Evolutionary conservation across 371 early-diverging fungal genomes (phyloP), one percentile per base, ranked within the genome.

Genomic region (Circinella umbellata): DNA sequence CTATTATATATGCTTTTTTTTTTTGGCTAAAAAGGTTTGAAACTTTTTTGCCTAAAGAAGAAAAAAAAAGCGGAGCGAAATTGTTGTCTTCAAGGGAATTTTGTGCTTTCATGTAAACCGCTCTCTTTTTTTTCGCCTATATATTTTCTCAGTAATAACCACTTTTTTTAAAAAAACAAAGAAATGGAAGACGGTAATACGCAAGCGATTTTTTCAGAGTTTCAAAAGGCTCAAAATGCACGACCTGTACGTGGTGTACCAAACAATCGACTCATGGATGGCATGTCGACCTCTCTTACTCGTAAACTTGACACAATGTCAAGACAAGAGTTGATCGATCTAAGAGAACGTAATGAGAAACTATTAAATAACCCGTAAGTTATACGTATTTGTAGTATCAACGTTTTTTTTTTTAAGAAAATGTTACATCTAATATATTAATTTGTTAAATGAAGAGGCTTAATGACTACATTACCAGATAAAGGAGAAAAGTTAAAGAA

Each of bases 401-500:
- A 3, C 2, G 2, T 27, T 27, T 27, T 27, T 27, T 27, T 27
- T 27, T 27, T 1, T 1, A 27, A 27, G 2, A 27, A 27, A 27
- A 27, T 1, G 27, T 27, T 27, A 27, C 27, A 27, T 27, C 27
- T 42, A 42, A 42, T 42, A 42, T 42, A 59, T 36, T 34, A 15
- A 14, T 10, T 57, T n/a, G 10, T 57, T 15, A n/a, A 20, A n/a
- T 46, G 38, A 60, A 67, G 71, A 39, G 42, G 36, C 13, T 38
- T 68, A 6, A 49, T 74, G 38, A 70, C 59, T 11, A 73, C 75
- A 20, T 64, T 81, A 54, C 82, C 82, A 11, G 82, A 81, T 55
- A 77, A 79, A 48, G 82, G 82, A 9, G 70, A 66, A 6, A 81
- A 81, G 53, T 48, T 81, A 18, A 75, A 72, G 42, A 67, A 66